A percentile compares a stretch with the other conserved stretches of the same genome.
Conservation (phyloP, 768 basidiomycete species). For the Mycena venus region DNA sequence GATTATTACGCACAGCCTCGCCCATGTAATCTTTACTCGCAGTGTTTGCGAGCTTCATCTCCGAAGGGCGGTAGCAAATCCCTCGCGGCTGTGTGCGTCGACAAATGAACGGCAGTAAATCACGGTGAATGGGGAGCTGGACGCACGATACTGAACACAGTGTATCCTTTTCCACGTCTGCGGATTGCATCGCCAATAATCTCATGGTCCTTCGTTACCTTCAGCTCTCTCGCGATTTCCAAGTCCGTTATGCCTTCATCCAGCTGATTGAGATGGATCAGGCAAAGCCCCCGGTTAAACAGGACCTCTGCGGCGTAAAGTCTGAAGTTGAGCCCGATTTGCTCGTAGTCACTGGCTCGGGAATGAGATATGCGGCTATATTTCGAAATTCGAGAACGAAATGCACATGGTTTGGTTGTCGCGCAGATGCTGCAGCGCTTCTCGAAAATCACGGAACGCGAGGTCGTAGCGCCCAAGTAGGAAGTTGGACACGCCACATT, state of each 20-base stretch:
- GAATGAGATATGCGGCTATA: slow-evolving; percentile 11
- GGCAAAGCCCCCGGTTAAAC: slow-evolving; percentile 89
- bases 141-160: slow-evolving; percentile 94
- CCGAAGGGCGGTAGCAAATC: slow-evolving; percentile 88
- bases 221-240: slow-evolving; percentile 74
- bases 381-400: slow-evolving; percentile 12
- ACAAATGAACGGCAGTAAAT: not conserved
- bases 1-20: slow-evolving; percentile 72
- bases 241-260: slow-evolving; percentile 81
- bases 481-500: slow-evolving; percentile 93
- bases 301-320: slow-evolving; percentile 90
- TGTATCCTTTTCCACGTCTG: slow-evolving; percentile 87
- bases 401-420: slow-evolving; percentile 87
- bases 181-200: slow-evolving; percentile 93
- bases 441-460: slow-evolving; percentile 86
- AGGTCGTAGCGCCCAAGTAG: slow-evolving; percentile 81
- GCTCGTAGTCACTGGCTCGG: slow-evolving; percentile 84
- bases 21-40: slow-evolving; percentile 90
- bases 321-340: slow-evolving; percentile 91
- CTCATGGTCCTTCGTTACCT: slow-evolving; percentile 84
- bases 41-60: slow-evolving; percentile 90
- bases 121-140: not conserved
- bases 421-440: slow-evolving; percentile 82
- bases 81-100: slow-evolving; percentile 75
- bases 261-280: slow-evolving; percentile 75